Conservation (phyloP, 1,284 basidiomycete genomes). For the Leccinum pachyderme region DNA sequence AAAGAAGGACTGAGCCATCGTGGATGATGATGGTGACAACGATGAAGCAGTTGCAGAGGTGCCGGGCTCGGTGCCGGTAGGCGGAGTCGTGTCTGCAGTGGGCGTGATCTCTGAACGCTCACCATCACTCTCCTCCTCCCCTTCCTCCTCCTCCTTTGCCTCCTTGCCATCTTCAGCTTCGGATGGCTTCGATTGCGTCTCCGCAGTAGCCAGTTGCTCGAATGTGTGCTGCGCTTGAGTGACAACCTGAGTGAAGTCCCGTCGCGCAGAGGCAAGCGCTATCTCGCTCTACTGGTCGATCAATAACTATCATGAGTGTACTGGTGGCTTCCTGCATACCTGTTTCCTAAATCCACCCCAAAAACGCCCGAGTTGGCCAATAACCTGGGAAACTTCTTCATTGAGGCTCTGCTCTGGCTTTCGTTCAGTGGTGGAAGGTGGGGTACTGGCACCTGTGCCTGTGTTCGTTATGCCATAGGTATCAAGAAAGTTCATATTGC, state of each 20-base stretch:
- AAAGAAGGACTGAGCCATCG: conserved; percentile 51
- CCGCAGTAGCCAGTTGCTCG: conserved; percentile 52
- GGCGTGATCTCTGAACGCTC: conserved; percentile 24
- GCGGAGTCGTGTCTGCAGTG: conserved; percentile 20
- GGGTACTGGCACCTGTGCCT: conserved; percentile 47
- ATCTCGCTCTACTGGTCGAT: conserved; percentile 60
- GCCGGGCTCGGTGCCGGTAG: conserved; percentile 27
- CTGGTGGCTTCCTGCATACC: conserved; percentile 44
- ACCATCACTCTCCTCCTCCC: not conserved
- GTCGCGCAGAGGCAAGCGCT: conserved; percentile 69
- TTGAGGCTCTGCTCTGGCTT: conserved; percentile 65
- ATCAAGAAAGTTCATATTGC: conserved; percentile 74
- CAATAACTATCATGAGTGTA: conserved; percentile 1
- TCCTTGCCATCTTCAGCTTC: conserved; percentile 15
- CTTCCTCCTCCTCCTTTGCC: conserved; percentile 7
- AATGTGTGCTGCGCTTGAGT: conserved; percentile 82
- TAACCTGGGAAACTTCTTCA: conserved; percentile 84
- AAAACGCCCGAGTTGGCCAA: conserved; percentile 78
- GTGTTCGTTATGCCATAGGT: conserved; percentile 51
- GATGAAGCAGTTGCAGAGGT: conserved; percentile 18
- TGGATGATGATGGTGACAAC: too few species aligned
- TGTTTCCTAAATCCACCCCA: conserved; percentile 90
- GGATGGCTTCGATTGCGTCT: conserved; percentile 11
- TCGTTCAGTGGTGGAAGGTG: conserved; percentile 36
- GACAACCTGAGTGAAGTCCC: conserved; percentile 76